Conservation (phyloP, 1,139 yeast genomes). For the Yamadazyma dendronema region DNA sequence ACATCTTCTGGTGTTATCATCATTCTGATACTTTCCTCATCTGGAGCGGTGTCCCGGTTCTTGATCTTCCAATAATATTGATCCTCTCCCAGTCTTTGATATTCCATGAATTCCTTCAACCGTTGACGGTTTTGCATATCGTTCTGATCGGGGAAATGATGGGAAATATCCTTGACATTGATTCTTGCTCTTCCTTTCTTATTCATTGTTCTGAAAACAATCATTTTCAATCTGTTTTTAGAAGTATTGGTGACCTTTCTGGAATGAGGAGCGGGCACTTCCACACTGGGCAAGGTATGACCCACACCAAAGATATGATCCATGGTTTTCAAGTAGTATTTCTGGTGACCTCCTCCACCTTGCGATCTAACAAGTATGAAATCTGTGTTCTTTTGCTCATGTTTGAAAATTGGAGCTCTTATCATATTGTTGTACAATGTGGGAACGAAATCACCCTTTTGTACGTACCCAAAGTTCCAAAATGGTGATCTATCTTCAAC, state of each 20-base stretch:
- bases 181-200: conserved; percentile 72
- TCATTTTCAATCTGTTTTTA: conserved; percentile 88
- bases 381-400: conserved; percentile 75
- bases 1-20: conserved; percentile 94
- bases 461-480: conserved; percentile 98
- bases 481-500: conserved; percentile 95
- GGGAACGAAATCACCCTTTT: conserved; percentile 91
- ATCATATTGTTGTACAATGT: conserved; percentile 88
- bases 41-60: conserved; percentile 62
- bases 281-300: conserved; percentile 88
- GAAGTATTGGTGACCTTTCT: conserved; percentile 93
- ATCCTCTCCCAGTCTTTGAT: conserved; percentile 91
- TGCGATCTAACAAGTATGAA: conserved; percentile 78
- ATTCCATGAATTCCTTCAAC: conserved; percentile 96
- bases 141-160: conserved; percentile 94
- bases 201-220: conserved; percentile 85
- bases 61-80: conserved; percentile 96
- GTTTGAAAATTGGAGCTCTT: conserved; percentile 91
- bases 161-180: conserved; percentile 82
- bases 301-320: conserved; percentile 85
- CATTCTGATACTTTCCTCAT: conserved; percentile 74
- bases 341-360: conserved; percentile 61
- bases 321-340: conserved; percentile 55
- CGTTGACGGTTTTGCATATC: conserved; percentile 97
- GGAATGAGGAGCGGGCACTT: conserved; percentile 97